A percentile compares a stretch with the other conserved stretches of the same genome.
These are phyloP conservation scores for Monsonia emarginata DNA, from an alignment of 441 rosid genomes.

Conservation along the genomic window DNA sequence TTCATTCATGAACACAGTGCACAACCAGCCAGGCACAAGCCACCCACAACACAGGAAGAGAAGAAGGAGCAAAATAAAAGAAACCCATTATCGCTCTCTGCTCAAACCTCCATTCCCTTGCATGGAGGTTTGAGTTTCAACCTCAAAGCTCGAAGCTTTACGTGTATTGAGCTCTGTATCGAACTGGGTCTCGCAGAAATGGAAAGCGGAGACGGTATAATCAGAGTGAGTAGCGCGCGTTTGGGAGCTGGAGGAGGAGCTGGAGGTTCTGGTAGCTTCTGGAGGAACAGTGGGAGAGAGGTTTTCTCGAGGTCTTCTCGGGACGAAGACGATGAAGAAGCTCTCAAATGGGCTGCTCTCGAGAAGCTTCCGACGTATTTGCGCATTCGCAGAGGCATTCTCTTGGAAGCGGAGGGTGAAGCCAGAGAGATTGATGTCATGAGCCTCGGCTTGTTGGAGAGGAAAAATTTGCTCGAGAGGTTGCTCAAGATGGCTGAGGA, in stretches of 20 bases:
- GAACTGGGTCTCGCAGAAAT: neutral
- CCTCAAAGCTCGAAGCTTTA: neutral
- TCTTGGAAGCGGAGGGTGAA: conserved; percentile 26
- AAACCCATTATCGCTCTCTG: neutral
- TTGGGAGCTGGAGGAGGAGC: neutral
- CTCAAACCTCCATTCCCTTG: neutral
- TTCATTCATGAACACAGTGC: neutral
- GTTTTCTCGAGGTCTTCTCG: conserved; percentile 1
- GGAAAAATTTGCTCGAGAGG: conserved; percentile 39
- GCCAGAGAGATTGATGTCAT: conserved; percentile 37
- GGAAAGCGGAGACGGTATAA: neutral
- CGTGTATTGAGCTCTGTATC: neutral
- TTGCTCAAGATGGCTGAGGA: conserved; percentile 32
- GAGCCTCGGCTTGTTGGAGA: conserved; percentile 34
- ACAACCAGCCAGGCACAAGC: neutral
- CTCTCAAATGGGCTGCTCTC: conserved; percentile 45
- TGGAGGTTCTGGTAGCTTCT: conserved; percentile 18
- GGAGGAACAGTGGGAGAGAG: neutral
- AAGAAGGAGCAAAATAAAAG: neutral
- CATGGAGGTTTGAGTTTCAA: neutral
- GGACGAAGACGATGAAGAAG: conserved; percentile 35
- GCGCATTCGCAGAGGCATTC: conserved; percentile 34
- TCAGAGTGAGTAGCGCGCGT: neutral
- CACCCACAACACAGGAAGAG: neutral
- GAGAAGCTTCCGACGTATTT: conserved; percentile 43